Evolutionary conservation across 257 asterid genomes (phyloP), one percentile per base, ranked within the genome.

Genomic region (Ocimum tenuiflorum): DNA sequence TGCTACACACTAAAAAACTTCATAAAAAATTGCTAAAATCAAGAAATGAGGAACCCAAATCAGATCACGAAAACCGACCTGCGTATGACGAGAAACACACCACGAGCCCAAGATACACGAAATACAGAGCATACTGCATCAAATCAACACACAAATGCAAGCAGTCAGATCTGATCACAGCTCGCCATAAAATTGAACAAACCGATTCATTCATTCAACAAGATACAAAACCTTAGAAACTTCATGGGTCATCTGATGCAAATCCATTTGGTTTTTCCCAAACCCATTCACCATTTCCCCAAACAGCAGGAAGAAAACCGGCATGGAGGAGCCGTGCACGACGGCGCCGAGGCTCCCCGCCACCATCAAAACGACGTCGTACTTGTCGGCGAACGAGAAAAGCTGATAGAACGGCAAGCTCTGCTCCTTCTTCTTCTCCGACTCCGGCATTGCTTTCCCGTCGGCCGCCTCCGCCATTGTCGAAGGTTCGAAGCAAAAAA

Each of bases 271-370:
- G 62, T 94, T 94, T 69, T 94, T 85, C 6, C 96, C 99, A 23
- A 94, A 94, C 7, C 97, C 99, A 73, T 94, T 94, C 13, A 94
- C 91, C 97, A 94, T 88, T 62, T 91, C 82, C 17, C 99, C 99
- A 63, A 94, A 94, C 43, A 94, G 82, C 36, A 94, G 79, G 68
- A 94, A 94, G 89, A 94, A 94, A 65, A 94, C 95, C 13, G 99
- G 99, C 97, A 94, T 94, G 54, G 99, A 82, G 41, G 96, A 88
- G 39, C 99, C 99, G 73, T 94, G 99, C 59, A 94, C 61, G 35
- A 88, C 69, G 53, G 99, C 99, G 20, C 99, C 99, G 43, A 83
- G 18, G 69, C 82, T 83, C n/a, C 88, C 88, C 13, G 72, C 36
- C 1, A 54, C 54, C 86, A 83, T 83, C 75, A 83, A 39, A 33